Evolutionary conservation across 306 rosid species (phyloP), one percentile per base, ranked within the genome.

Genomic region (Acacia acuminata): DNA sequence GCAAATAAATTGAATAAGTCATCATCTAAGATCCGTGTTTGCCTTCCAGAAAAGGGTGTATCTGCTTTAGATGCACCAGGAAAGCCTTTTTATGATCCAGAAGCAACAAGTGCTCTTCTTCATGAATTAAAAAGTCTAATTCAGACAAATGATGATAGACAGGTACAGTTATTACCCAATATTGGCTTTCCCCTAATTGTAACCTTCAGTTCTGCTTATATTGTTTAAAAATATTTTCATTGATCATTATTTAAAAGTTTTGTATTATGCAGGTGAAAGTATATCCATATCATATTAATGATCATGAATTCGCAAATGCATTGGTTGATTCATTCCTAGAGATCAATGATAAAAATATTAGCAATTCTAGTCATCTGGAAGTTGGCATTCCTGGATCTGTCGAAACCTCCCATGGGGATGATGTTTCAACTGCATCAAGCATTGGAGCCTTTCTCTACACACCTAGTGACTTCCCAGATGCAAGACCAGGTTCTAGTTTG

Each of bases 31-130:
- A 85, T 92, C 20, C 42, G 90, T 81, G 93, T 93, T 81, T 95
- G 97, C 90, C 89, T 95, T 72, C 98, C 98, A 12, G 89, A 90
- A 84, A 92, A 92, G 75, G 98, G 98, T 73, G 25, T 95, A 51
- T 95, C 98, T 88, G 96, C 97, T 83, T 84, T 95, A 90, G 98
- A 95, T 88, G 90, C 92, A 70, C 93, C 85, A 5, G 98, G 93
- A 75, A 88, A 87, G 90, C 88, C 97, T 32, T 93, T 95, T 81
- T 79, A 83, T 88, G 96, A 95, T 88, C 93, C 89, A 19, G 94
- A 88, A 79, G 92, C 91, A 63, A 90, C 96, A n/a, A 36, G 80
- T 78, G 78, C 92, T 24, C 97, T 93, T 82, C 77, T 89, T 77
- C 84, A 71, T 69, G 98, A 95, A 84, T 85, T 93, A 53, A 89